phyloP scores from a whole-genome alignment of 148 eudicot genomes.

The Fagopyrum tataricum region DNA sequence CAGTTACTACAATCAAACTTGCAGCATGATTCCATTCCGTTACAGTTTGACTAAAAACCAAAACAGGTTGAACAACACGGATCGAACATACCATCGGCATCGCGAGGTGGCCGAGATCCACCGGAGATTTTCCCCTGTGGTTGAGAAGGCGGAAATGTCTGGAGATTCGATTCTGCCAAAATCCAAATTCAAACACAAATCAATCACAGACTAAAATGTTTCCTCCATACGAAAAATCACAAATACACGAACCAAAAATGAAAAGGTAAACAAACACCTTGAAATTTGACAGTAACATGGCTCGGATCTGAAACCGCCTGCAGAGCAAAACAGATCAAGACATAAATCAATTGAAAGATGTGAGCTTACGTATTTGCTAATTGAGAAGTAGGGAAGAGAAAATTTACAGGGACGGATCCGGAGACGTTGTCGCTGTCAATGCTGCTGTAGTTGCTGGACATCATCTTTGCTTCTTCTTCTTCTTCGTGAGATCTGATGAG shows the following conservation, averaged over 20 bases:
- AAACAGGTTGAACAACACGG: conserved; percentile 15
- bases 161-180: conserved; percentile 63
- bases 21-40: not conserved
- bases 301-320: conserved; percentile 69
- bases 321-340: conserved; percentile 5
- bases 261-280: conserved; percentile 23
- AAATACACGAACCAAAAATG: not conserved
- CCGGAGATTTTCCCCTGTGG: conserved; percentile 62
- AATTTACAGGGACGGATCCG: conserved; percentile 53
- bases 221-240: not conserved
- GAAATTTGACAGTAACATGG: conserved; percentile 50
- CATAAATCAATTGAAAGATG: not conserved
- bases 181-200: conserved; percentile 9
- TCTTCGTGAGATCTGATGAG: conserved; percentile 30
- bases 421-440: conserved; percentile 38
- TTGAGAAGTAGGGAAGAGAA: not conserved
- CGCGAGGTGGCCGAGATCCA: conserved; percentile 64
- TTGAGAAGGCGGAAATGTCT: conserved; percentile 70
- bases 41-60: not conserved
- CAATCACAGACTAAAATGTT: too few relatives aligned
- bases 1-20: not conserved
- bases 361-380: conserved; percentile 2
- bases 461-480: conserved; percentile 33
- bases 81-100: conserved; percentile 63
- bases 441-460: conserved; percentile 37